Percentiles rank a stretch among this genome's conserved stretches.
phyloP scores from a whole-genome alignment of 2,329 filamentous ascomycete species.

The Phaeosphaeria sp. region DNA sequence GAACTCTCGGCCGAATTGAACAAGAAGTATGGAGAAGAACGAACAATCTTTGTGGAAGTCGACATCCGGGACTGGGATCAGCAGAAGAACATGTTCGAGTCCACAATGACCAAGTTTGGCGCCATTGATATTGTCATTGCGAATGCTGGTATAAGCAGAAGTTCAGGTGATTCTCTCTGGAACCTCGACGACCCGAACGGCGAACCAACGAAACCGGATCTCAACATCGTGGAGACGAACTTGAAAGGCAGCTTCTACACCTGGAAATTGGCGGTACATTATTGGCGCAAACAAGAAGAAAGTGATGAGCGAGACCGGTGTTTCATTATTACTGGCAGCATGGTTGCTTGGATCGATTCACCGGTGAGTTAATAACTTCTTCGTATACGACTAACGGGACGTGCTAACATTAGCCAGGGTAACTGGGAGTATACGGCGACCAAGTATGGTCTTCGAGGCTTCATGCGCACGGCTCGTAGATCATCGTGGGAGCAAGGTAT shows the following conservation, averaged over 20 bases:
- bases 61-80: conserved; percentile 27
- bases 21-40: conserved; percentile 20
- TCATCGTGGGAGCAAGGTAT: conserved; percentile 23
- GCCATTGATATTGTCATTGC: conserved; percentile 46
- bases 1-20: conserved; percentile 40
- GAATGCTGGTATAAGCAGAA: conserved; percentile 24
- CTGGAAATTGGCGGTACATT: conserved; percentile 26
- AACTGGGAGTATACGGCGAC: conserved; percentile 51
- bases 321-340: conserved; percentile 25
- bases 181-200: conserved; percentile 48
- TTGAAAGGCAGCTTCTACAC: conserved; percentile 22
- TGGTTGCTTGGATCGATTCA: conserved; percentile 25
- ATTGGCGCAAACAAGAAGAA: conserved; percentile 24
- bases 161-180: conserved; percentile 55
- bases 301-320: conserved; percentile 20
- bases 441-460: conserved; percentile 24
- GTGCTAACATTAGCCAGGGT: conserved; percentile 12
- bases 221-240: conserved; percentile 23
- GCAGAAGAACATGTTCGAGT: conserved; percentile 22
- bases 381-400: too few relatives aligned
- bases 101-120: conserved; percentile 11
- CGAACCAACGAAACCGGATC: conserved; percentile 20
- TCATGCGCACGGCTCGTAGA: conserved; percentile 21
- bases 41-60: conserved; percentile 21
- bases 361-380: conserved; percentile 1